Conservation (phyloP, 1,139 yeast species). For the Taphrina populina region DNA sequence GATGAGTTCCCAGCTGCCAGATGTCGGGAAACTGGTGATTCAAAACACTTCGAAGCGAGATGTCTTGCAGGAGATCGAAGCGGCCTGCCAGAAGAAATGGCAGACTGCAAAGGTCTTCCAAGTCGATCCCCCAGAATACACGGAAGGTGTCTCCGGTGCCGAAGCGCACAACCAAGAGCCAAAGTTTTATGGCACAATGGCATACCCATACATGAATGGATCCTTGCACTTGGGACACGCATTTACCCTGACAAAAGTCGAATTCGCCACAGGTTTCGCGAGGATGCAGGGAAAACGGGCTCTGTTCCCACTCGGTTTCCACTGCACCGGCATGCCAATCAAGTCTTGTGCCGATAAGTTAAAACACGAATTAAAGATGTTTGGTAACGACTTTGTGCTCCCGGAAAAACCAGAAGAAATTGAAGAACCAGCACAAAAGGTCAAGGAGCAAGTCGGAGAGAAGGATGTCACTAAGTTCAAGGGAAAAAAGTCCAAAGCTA, state of each 20-base stretch:
- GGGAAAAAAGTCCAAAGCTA: constrained; percentile 90
- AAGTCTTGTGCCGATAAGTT: constrained; percentile 94
- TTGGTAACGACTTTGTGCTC: constrained; percentile 79
- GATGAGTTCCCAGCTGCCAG: constrained; percentile 28
- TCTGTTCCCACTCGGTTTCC: constrained; percentile 94
- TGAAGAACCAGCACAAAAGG: constrained; percentile 55
- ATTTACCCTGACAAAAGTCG: constrained; percentile 92
- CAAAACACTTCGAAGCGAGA: constrained; percentile 58
- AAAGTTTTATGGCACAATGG: constrained; percentile 90
- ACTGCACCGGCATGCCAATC: constrained; percentile 99
- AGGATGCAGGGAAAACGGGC: constrained; percentile 93
- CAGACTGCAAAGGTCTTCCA: constrained; percentile 79
- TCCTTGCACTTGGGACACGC: constrained; percentile 97
- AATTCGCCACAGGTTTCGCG: constrained; percentile 89
- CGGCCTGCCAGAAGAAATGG: constrained; percentile 86
- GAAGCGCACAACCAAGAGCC: constrained; percentile 78
- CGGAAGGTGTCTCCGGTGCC: constrained; percentile 43
- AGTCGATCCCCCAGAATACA: constrained; percentile 75
- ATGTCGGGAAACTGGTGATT: constrained; percentile 26
- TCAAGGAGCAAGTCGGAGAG: constrained; percentile 50
- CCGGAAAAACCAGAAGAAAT: constrained; percentile 49
- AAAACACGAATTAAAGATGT: constrained; percentile 84
- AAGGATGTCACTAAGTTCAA: constrained; percentile 86
- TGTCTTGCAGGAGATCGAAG: constrained; percentile 82
- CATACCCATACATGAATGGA: constrained; percentile 99